phyloP scores from a whole-genome alignment of 2,329 filamentous ascomycete genomes.

The Arachnomyces sp. region DNA sequence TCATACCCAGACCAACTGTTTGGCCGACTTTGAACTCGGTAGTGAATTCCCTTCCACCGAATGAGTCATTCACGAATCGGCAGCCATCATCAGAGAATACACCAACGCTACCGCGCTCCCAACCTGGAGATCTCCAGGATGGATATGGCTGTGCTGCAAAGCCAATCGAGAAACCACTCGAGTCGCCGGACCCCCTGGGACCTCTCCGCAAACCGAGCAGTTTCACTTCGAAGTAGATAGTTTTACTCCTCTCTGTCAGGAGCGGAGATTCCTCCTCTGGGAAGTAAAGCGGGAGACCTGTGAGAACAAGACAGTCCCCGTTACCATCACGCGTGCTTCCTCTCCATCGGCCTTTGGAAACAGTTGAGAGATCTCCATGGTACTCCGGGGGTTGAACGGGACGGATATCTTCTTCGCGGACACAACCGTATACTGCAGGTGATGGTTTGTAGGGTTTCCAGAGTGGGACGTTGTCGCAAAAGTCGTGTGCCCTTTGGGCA shows the following conservation, averaged over 20 bases:
- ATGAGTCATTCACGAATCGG: conserved; percentile 54
- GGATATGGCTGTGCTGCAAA: conserved; percentile 55
- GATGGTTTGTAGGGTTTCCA: conserved; percentile 41
- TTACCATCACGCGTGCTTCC: conserved; percentile 36
- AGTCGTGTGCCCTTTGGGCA: conserved; percentile 48
- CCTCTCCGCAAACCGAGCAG: conserved; percentile 37
- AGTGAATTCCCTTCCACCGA: conserved; percentile 52
- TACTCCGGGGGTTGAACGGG: conserved; percentile 37
- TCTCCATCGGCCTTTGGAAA: conserved; percentile 35
- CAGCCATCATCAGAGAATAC: conserved; percentile 57
- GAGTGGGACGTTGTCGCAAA: conserved; percentile 45
- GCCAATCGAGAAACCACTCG: conserved; percentile 51
- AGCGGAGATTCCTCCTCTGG: conserved; percentile 43
- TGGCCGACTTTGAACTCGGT: conserved; percentile 45
- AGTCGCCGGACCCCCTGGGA: conserved; percentile 26
- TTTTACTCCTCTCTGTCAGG: conserved; percentile 37
- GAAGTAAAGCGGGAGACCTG: conserved; percentile 50
- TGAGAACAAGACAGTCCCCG: conserved; percentile 46
- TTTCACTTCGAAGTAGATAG: conserved; percentile 53
- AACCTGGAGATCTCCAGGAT: conserved; percentile 53
- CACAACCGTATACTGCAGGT: conserved; percentile 32
- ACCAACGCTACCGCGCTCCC: conserved; percentile 53
- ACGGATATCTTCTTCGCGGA: conserved; percentile 38
- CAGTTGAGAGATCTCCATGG: conserved; percentile 27
- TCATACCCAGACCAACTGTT: conserved; percentile 52